Base-by-base conservation (phyloP, 2,329 filamentous ascomycete species). In the Phaeoacremonium minimum region DNA sequence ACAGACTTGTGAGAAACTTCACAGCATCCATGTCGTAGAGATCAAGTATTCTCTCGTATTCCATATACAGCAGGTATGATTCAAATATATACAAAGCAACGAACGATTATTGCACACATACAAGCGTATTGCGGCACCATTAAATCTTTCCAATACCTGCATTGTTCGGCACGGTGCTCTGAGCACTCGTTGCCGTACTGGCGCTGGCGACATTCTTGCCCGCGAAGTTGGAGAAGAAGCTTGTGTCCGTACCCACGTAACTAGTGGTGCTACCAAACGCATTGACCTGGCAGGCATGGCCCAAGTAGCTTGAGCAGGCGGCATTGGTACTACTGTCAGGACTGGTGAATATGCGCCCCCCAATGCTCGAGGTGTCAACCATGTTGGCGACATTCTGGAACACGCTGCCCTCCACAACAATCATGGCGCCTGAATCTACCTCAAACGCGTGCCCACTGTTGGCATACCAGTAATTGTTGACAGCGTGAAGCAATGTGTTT, bases 391-490 rank as follows among this genome's bases (percentile, higher is more conserved):
- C 66, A 46, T 75, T 71, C 55, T 76, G 67, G 64, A 78, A 80
- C 32, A 73, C 57, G 47, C 75, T 78, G 26, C 75, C 76, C 57
- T 80, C 75, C 3, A 69, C 69, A 15, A 80, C 60, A 30, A 75
- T 65, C 46, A 60, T 61, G 34, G 47, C 59, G 29, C 65, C 66
- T 6, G 52, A 32, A 35, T 61, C 63, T 32, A 68, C 56, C 56
- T 77, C 77, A 52, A 80, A 79, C n/a, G 74, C 71, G 57, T 80
- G 77, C 33, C 70, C 70, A 15, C 57, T 52, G 55, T 69, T 72
- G 49, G 69, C 63, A 52, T 74, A 65, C 61, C 66, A 79, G 67
- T 73, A 77, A 66, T 80, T 80, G 70, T 79, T 80, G 52, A 77
- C 72, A 29, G 71, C 72, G 56, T 81, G 77, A 36, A 80, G 56